Conservation (phyloP, 805 yeast species). For the Osmozyma mogii region DNA sequence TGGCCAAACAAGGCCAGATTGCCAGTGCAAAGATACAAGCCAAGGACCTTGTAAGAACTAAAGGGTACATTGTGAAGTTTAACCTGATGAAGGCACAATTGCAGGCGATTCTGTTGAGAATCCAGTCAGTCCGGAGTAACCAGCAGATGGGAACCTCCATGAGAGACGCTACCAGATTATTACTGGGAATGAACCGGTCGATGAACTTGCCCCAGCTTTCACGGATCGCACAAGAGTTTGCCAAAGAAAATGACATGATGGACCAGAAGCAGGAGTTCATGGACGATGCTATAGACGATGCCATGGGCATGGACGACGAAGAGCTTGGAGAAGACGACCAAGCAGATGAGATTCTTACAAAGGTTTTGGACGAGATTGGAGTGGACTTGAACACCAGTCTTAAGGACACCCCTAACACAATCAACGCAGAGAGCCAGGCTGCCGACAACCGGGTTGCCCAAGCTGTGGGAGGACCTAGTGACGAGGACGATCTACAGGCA, state of each 20-base stretch:
- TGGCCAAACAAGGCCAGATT: slow-evolving; percentile 85
- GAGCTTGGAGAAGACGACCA: slow-evolving; percentile 81
- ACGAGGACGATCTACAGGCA: slow-evolving; percentile 84
- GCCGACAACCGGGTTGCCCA: slow-evolving; percentile 44
- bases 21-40: slow-evolving; percentile 93
- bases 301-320: slow-evolving; percentile 75
- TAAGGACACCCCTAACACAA: slow-evolving; percentile 37
- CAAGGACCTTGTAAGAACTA: slow-evolving; percentile 85
- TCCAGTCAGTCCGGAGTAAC: slow-evolving; percentile 87
- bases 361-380: slow-evolving; percentile 94
- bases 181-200: slow-evolving; percentile 79
- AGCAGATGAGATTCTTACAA: slow-evolving; percentile 82
- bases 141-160: slow-evolving; percentile 93
- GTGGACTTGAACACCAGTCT: slow-evolving; percentile 59
- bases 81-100: slow-evolving; percentile 90
- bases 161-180: slow-evolving; percentile 83
- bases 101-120: slow-evolving; percentile 87
- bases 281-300: slow-evolving; percentile 96
- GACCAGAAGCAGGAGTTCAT: slow-evolving; percentile 98
- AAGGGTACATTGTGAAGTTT: slow-evolving; percentile 77
- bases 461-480: slow-evolving; percentile 40
- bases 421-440: slow-evolving; percentile 27
- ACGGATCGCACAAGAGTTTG: slow-evolving; percentile 90
- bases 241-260: slow-evolving; percentile 90
- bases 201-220: slow-evolving; percentile 89